Evolutionary conservation across 176 grass and related monocot species (phyloP).

Genomic region (Triticum aestivum): DNA sequence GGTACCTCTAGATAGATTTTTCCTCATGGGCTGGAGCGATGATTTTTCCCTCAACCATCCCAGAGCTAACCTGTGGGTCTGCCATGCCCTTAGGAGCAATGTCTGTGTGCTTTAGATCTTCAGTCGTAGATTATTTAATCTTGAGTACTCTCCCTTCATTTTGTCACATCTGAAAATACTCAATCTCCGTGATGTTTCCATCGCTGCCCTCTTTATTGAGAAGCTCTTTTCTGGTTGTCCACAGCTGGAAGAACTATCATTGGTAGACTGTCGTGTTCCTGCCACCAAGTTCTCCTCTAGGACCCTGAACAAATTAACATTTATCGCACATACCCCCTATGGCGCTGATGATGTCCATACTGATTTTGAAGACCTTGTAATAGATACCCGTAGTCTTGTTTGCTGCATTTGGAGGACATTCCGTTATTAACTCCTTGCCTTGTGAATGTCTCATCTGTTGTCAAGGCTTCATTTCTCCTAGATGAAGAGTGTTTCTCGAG

Average conservation of each 20-base stretch:
- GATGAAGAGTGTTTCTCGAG: neutral
- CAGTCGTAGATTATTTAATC: neutral
- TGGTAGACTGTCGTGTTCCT: neutral
- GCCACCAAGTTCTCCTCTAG: neutral
- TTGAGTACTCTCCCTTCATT: neutral
- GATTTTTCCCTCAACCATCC: neutral
- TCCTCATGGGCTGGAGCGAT: neutral
- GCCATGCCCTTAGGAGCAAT: slow-evolving; percentile 7
- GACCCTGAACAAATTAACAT: slow-evolving; percentile 1
- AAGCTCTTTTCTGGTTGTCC: slow-evolving; percentile 1
- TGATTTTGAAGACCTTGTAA: slow-evolving; percentile 18
- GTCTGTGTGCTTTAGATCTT: neutral
- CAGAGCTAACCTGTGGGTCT: slow-evolving; percentile 1
- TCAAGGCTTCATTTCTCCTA: neutral
- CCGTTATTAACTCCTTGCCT: neutral
- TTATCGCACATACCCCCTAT: neutral
- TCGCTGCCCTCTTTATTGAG: slow-evolving; percentile 13
- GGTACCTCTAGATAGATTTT: neutral
- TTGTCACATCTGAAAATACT: slow-evolving; percentile 9
- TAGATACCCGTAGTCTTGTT: slow-evolving; percentile 19
- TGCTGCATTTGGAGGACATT: slow-evolving; percentile 3
- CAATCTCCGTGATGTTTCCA: neutral
- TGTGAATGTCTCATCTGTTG: slow-evolving; percentile 10
- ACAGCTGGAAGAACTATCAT: neutral
- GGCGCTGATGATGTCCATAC: neutral